Evolutionary conservation across 441 rosid species (phyloP).

Genomic region (Populus hybrid): DNA sequence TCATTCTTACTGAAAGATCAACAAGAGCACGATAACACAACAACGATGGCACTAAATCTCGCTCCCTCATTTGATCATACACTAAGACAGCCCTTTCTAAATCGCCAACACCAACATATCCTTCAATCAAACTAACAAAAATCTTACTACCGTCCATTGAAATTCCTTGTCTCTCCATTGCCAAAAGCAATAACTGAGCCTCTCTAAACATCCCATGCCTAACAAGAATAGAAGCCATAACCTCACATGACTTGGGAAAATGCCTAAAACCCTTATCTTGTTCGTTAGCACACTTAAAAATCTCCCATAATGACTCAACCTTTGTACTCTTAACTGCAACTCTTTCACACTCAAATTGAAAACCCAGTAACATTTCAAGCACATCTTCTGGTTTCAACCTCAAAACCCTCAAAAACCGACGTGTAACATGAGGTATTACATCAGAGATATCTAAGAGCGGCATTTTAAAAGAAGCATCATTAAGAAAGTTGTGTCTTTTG

Average conservation of each 20-base stretch:
- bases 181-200: conserved; percentile 55
- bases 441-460: conserved; percentile 53
- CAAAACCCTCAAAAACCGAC: conserved; percentile 47
- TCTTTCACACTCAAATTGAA: conserved; percentile 42
- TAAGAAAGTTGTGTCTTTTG: conserved; percentile 20
- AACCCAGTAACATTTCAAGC: conserved; percentile 54
- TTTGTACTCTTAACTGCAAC: conserved; percentile 37
- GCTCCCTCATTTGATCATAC: conserved; percentile 50
- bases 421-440: conserved; percentile 53
- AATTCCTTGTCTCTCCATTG: conserved; percentile 43
- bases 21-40: conserved; percentile 44
- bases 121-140: conserved; percentile 48
- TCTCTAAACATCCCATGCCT: conserved; percentile 54
- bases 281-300: conserved; percentile 51
- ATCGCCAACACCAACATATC: conserved; percentile 43
- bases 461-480: conserved; percentile 38
- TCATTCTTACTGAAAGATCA: conserved; percentile 47
- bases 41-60: conserved; percentile 35
- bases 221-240: conserved; percentile 62
- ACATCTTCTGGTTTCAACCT: conserved; percentile 55
- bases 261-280: conserved; percentile 53
- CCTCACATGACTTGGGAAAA: conserved; percentile 46
- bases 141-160: conserved; percentile 34
- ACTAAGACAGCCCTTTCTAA: conserved; percentile 49
- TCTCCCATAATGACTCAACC: conserved; percentile 58